Evolutionary conservation across 2,329 filamentous ascomycete genomes (phyloP).

Genomic region (Daldinia sp.): DNA sequence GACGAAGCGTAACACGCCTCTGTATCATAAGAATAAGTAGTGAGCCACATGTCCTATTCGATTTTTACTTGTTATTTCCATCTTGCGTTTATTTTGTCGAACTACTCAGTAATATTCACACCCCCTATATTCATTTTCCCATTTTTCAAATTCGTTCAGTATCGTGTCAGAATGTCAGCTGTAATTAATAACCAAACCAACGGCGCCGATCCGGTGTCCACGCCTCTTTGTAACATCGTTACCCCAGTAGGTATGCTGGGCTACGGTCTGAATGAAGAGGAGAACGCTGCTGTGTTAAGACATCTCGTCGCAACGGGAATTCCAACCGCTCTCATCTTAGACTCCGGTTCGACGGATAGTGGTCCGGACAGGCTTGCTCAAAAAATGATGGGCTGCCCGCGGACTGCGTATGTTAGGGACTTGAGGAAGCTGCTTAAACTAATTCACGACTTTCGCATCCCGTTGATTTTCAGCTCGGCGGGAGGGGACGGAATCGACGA

Average conservation of each 20-base stretch:
- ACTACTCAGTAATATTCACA: background rate
- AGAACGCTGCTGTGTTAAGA: slow-evolving; percentile 41
- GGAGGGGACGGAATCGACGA: slow-evolving; percentile 58
- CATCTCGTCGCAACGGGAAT: slow-evolving; percentile 40
- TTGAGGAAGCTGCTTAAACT: slow-evolving; percentile 51
- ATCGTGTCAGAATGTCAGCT: slow-evolving; percentile 15
- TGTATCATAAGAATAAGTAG: slow-evolving; percentile 21
- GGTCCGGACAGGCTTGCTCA: slow-evolving; percentile 54
- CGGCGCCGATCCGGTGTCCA: slow-evolving; percentile 8
- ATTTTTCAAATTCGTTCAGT: background rate
- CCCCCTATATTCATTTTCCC: background rate
- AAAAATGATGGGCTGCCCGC: slow-evolving; percentile 51
- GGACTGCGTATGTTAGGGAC: slow-evolving; percentile 53
- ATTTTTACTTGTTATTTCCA: background rate
- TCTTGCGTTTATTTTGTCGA: background rate
- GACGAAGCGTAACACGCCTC: slow-evolving; percentile 3
- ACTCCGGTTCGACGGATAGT: slow-evolving; percentile 49
- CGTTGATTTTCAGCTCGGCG: slow-evolving; percentile 54
- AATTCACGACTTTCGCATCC: slow-evolving; percentile 47
- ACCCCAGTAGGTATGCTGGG: slow-evolving; percentile 60
- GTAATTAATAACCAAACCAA: background rate
- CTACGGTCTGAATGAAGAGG: slow-evolving; percentile 54
- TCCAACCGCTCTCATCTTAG: slow-evolving; percentile 48
- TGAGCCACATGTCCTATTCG: background rate
- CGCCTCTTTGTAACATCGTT: slow-evolving; percentile 51